Percentiles rank a stretch among this genome's conserved stretches.
Conservation (phyloP, 2,329 filamentous ascomycete genomes). For the Diaporthe sp. region DNA sequence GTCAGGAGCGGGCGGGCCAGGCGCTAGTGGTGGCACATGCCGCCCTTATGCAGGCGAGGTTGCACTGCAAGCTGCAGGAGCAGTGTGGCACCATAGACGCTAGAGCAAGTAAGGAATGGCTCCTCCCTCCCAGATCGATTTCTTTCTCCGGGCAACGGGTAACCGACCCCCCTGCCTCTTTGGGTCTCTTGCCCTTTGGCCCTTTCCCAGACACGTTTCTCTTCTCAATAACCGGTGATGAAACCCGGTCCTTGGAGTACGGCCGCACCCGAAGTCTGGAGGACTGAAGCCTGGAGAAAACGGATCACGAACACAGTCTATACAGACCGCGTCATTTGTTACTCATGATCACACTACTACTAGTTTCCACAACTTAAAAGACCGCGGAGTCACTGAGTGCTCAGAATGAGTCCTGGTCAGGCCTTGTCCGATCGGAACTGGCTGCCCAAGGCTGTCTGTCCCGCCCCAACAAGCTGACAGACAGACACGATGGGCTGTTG, state of each 20-base stretch:
- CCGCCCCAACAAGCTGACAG: slow-evolving; percentile 1
- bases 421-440: neutral
- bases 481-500: neutral
- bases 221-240: neutral
- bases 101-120: neutral
- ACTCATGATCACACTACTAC: no score
- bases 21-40: slow-evolving; percentile 31
- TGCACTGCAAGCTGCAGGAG: slow-evolving; percentile 16
- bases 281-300: neutral
- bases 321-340: neutral
- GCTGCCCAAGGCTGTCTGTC: neutral
- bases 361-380: neutral
- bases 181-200: neutral
- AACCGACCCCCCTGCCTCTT: neutral
- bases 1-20: neutral
- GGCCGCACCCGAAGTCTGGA: neutral
- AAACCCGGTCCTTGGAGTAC: neutral
- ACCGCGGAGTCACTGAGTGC: no score
- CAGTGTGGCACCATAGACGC: neutral
- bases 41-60: slow-evolving; percentile 22
- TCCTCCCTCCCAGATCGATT: slow-evolving; percentile 8
- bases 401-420: neutral
- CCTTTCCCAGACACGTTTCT: slow-evolving; percentile 13
- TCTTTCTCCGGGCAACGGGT: slow-evolving; percentile 3
- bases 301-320: neutral